Evolutionary conservation across 2,329 filamentous ascomycete genomes (phyloP).

Genomic region (Metarhizium anisopliae): DNA sequence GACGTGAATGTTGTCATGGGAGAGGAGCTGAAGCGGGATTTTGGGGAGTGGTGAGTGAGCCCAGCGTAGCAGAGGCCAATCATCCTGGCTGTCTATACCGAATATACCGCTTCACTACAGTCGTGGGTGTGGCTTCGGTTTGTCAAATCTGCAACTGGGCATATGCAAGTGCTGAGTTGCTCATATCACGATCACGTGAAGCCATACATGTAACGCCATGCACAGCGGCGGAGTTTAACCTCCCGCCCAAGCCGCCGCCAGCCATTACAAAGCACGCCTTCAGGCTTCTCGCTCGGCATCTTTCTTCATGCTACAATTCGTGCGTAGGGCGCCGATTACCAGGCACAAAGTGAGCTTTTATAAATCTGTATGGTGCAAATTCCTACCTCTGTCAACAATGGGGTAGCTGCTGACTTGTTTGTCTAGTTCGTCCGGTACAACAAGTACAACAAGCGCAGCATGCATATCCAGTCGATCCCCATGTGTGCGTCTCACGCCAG

Average conservation of each 20-base stretch:
- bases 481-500: constrained; percentile 59
- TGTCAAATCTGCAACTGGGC: no score
- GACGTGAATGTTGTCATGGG: no score
- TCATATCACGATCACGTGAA: not conserved
- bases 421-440: constrained; percentile 1
- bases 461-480: constrained; percentile 83
- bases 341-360: not conserved
- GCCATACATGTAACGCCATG: not conserved
- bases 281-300: not conserved
- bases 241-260: not conserved
- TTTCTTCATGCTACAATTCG: not conserved
- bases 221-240: not conserved
- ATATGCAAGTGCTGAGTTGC: no score
- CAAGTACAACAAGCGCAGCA: constrained; percentile 26
- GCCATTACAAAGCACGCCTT: not conserved
- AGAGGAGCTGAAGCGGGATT: no score
- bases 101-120: no score
- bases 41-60: no score
- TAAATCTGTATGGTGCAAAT: not conserved
- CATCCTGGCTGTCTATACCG: no score
- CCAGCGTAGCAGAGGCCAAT: no score
- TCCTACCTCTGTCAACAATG: no score
- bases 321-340: not conserved
- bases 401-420: constrained; percentile 1
- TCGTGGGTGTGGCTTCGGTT: no score